Base-by-base conservation (phyloP, 495 filamentous ascomycete species). In the Daldinia grandis region DNA sequence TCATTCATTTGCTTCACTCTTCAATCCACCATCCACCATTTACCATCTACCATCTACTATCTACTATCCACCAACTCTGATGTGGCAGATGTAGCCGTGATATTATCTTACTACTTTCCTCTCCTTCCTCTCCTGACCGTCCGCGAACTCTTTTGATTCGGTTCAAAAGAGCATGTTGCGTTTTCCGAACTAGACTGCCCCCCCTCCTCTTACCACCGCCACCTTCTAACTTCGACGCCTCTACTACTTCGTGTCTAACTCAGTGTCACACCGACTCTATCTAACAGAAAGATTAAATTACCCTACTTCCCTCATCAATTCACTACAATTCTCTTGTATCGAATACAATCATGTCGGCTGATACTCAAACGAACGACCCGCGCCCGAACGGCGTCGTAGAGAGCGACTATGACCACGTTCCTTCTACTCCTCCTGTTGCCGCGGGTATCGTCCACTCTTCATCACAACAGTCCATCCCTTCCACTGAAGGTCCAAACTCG, bases 381-480 rank as follows among this genome's bases (percentile, higher is more conserved):
- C 76, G 62, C 37, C 66, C 71, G 38, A 75, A 73, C 70, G 74
- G 76, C 63, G 50, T 68, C 33, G 31, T 59, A 66, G 68, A 73
- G 7, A 55, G 62, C 40, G 74, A 77, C 27, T 75, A 77, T 35
- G 76, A 79, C 15, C 76, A 81, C 67, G 75, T 79, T 35, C 83
- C 82, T 35, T 71, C 78, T 6, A 81, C 81, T 38, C 79, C 80
- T 42, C 81, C 65, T 47, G 80, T 81, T 58, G 70, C 73, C 44
- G 77, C 76, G 5, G 71, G 66, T 3, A 19, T 75, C 51, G 58
- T 47, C 31, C 64, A 62, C 24, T 61, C 78, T 12, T 75, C 68
- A 28, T 84, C 81, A 28, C 81, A 83, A 37, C 74, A 78, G 17
- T 82, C 81, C 42, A 77, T 85, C 15, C 81, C 79, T 38, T 81